Evolutionary conservation across 768 basidiomycete species (phyloP).

Genomic region (Lepiota brunneoincarnata): DNA sequence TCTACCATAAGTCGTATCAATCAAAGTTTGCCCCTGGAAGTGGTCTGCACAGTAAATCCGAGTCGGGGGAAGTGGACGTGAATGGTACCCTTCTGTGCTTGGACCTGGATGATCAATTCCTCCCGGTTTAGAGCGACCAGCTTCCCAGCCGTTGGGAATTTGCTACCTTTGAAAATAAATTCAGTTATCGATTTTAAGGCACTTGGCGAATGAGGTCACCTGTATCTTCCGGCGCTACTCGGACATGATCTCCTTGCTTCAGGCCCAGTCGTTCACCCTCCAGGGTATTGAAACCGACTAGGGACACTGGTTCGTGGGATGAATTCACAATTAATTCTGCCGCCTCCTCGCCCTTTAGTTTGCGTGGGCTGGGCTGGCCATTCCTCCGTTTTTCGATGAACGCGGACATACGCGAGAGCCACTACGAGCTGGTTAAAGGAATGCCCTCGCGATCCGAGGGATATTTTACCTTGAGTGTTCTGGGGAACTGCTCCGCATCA

Average conservation of each 20-base stretch:
- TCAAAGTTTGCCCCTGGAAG: conserved; percentile 14
- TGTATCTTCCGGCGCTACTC: conserved; percentile 45
- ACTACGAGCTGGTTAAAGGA: conserved; percentile 28
- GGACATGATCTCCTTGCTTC: conserved; percentile 33
- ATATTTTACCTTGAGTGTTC: conserved; percentile 33
- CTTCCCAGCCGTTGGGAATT: conserved; percentile 44
- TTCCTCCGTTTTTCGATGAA: conserved; percentile 29
- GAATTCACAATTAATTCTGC: conserved; percentile 38
- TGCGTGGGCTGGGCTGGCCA: conserved; percentile 20
- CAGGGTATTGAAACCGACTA: conserved; percentile 42
- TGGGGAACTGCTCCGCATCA: conserved; percentile 35
- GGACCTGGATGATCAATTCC: conserved; percentile 47
- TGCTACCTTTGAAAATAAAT: conserved; percentile 26
- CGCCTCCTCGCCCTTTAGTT: conserved; percentile 39
- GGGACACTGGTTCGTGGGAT: conserved; percentile 31
- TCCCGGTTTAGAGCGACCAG: conserved; percentile 47
- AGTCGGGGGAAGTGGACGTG: conserved; percentile 55
- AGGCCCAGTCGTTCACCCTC: conserved; percentile 44
- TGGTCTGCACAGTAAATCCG: conserved; percentile 29
- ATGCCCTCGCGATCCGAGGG: neutral
- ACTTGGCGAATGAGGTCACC: conserved; percentile 29
- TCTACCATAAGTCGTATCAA: neutral
- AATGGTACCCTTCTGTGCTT: conserved; percentile 34
- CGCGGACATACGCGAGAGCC: conserved; percentile 40
- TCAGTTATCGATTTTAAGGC: neutral